Percentiles rank a stretch among this genome's conserved stretches.
phyloP scores from a whole-genome alignment of 2,329 filamentous ascomycete genomes.

The Fusarium circinatum region DNA sequence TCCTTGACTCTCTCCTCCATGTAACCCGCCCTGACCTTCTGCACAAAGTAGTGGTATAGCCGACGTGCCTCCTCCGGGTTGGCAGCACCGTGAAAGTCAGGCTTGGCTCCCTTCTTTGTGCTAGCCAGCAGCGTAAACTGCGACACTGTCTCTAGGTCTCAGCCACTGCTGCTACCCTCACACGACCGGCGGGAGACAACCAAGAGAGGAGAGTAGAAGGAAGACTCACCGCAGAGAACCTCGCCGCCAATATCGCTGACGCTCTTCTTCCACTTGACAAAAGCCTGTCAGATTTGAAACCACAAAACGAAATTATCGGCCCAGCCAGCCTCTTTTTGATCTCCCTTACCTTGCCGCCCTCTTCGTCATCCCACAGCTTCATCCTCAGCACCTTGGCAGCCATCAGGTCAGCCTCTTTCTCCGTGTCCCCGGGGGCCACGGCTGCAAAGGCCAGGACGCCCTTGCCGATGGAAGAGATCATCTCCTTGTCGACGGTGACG shows the following conservation, averaged over 20 bases:
- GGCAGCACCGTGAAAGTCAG: constrained; percentile 91
- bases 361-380: constrained; percentile 89
- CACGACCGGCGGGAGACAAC: neutral
- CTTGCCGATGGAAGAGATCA: constrained; percentile 90
- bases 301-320: neutral
- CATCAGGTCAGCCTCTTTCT: constrained; percentile 85
- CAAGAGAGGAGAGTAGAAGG: neutral
- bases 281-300: constrained; percentile 16
- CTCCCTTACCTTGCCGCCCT: constrained; percentile 68
- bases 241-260: constrained; percentile 91
- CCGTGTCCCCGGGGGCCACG: constrained; percentile 88
- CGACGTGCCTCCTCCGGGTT: constrained; percentile 79
- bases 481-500: constrained; percentile 90
- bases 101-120: constrained; percentile 96
- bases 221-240: constrained; percentile 82
- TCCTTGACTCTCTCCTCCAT: constrained; percentile 82
- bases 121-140: constrained; percentile 95
- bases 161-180: neutral
- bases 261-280: constrained; percentile 82
- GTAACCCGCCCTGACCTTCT: constrained; percentile 79
- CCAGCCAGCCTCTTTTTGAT: neutral
- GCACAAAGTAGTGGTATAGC: constrained; percentile 86
- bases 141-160: constrained; percentile 72
- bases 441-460: constrained; percentile 93
- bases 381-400: constrained; percentile 89